Conservation (phyloP, 345 rosid genomes). For the Aquilaria malaccensis region DNA sequence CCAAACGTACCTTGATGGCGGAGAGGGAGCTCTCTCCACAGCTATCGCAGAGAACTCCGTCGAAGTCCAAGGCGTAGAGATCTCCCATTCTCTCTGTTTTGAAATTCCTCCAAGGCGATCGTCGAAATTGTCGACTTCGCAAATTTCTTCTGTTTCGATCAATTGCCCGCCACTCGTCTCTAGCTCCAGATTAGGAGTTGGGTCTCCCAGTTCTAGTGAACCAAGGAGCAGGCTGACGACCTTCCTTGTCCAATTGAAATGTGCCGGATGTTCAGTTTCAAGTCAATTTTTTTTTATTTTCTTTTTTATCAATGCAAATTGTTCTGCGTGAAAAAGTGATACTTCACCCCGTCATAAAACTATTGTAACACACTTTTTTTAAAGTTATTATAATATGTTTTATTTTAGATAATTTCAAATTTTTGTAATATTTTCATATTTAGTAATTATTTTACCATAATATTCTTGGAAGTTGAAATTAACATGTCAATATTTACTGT, state of each 20-base stretch:
- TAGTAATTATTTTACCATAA: too few species aligned
- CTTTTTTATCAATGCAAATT: too few species aligned
- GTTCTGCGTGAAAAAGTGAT: too few species aligned
- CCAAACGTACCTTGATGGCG: conserved; percentile 62
- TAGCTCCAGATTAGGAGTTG: too few species aligned
- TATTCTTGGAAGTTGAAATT: too few species aligned
- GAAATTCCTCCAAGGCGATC: neutral
- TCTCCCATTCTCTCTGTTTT: conserved; percentile 38
- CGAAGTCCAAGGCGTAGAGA: conserved; percentile 91
- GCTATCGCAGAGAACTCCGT: conserved; percentile 90
- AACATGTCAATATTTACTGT: too few species aligned
- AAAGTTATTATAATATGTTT: too few species aligned
- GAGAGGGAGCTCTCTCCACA: conserved; percentile 96
- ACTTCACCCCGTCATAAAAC: too few species aligned
- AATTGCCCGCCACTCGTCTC: conserved; percentile 13
- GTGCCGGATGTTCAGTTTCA: conserved; percentile 1
- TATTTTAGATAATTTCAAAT: too few species aligned
- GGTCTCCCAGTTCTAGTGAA: neutral
- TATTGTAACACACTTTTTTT: too few species aligned
- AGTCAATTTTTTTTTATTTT: too few species aligned
- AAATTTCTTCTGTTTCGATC: neutral
- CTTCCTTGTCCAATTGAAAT: neutral
- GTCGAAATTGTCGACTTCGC: conserved; percentile 1
- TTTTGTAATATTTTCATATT: too few species aligned
- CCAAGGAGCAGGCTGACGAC: neutral